Base-by-base conservation (phyloP, 345 rosid species). In the Moringa oleifera region DNA sequence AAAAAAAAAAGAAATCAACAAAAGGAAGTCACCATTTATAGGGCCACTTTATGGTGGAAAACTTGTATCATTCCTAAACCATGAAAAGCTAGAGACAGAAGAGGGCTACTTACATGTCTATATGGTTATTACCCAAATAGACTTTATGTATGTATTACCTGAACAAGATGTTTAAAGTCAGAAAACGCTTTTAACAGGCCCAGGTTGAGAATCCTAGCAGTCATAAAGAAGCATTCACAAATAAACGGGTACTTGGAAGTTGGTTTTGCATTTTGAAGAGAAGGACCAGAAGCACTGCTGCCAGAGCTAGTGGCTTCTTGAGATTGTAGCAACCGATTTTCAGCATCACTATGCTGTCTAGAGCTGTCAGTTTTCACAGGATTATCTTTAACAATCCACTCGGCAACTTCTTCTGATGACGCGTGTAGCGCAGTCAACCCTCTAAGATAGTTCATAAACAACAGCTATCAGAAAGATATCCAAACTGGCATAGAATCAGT, bases 141-240 rank as follows among this genome's bases (percentile, higher is more conserved):
- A 33, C 36, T 52, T 64, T n/a, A 60, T 52, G 8, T 4, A 62
- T 51, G 62, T 55, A 66, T 58, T 81, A 91, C 99, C 99, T 94
- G 99, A 69, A 84, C 76, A 54, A 94, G 86, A 84, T 90, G 97
- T 84, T 91, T 94, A 65, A 86, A 94, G 81, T 94, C 99, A 6
- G 96, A 88, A 83, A 88, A 88, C 69, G 97, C 91, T 80, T 95
- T 95, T 66, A 95, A 57, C 63, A 94, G 85, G 71, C 99, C 97
- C 83, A 94, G 72, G 75, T 87, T 94, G 55, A 91, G 95, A 69
- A 83, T 97, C 87, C 97, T 81, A 61, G 96, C 96, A 51, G 97
- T 91, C 96, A 94, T 94, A 73, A 91, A 95, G 86, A 95, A 95
- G 80, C 96, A 85, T 82, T 95, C 97, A 75, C 93, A 88, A 52